Evolutionary conservation across 331 rosid species (phyloP), one percentile per base, ranked within the genome.

Genomic region (Malus hybrid): DNA sequence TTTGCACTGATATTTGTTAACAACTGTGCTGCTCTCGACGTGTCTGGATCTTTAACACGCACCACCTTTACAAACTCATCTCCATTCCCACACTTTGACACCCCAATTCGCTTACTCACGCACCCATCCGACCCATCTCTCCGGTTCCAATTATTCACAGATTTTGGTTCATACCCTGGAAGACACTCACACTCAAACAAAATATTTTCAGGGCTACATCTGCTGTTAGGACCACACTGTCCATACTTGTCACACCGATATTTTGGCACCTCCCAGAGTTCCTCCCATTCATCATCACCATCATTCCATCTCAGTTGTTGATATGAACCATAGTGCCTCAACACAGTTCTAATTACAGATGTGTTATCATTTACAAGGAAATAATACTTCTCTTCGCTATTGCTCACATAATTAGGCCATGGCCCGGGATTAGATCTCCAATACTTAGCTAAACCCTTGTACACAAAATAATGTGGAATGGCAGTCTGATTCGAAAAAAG

Each of bases 101-200:
- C 70, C 52, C 13, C 75, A 57, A 20, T 2, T 69, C 48, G 31
- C 6, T 22, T 63, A 27, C 28, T 33, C 42, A 46, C 11, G 15
- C 80, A 77, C 7, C 80, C 80, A 0, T n/a, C 70, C 5, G 70
- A 31, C 39, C 80, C 63, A 29, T 57, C 46, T 5, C 54, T 24
- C 70, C 12, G 2, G 3, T 69, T 57, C 80, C 80, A 77, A 13
- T 77, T 3, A 32, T 6, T 16, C 1, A 5, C 4, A 42, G 31
- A 20, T 28, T 69, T 77, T 60, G 80, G 80, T 44, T 63, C 15
- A 54, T 59, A 77, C 63, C 70, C 70, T 1, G 54, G 73, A 20
- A 65, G 29, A 10, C 70, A 77, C 14, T 31, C 44, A 55, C 92
- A 86, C 31, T 78, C 70, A 48, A 60, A 69, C 8, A 18, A 22